These are phyloP conservation scores for Wickerhamia fluorescens DNA, from an alignment of 805 yeast genomes.

Conservation along the genomic window DNA sequence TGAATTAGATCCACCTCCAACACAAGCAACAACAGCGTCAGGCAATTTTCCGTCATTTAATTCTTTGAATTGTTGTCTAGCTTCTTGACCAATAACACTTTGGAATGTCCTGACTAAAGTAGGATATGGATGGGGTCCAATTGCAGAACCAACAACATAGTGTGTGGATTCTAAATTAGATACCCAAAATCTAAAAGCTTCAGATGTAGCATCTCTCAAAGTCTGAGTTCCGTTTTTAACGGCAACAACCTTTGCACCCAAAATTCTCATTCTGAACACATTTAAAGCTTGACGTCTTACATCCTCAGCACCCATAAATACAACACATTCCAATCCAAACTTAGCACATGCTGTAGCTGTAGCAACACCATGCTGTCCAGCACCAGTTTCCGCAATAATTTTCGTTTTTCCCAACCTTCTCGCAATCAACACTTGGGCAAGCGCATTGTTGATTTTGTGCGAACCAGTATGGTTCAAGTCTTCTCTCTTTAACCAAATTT, in stretches of 20 bases:
- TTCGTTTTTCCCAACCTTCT: conserved; percentile 70
- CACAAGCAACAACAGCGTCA: conserved; percentile 94
- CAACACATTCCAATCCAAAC: conserved; percentile 88
- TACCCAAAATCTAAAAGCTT: conserved; percentile 95
- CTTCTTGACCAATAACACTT: conserved; percentile 91
- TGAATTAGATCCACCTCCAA: conserved; percentile 98
- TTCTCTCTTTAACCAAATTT: conserved; percentile 97
- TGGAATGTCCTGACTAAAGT: conserved; percentile 97
- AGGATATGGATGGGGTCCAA: conserved; percentile 99
- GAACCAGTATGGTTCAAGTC: conserved; percentile 89
- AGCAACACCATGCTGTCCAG: conserved; percentile 92
- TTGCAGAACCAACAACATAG: conserved; percentile 95
- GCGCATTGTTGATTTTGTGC: conserved; percentile 78
- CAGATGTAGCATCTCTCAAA: conserved; percentile 95
- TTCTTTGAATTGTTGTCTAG: conserved; percentile 81
- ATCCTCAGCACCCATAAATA: conserved; percentile 99
- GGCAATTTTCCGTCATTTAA: conserved; percentile 80
- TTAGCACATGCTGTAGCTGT: conserved; percentile 91
- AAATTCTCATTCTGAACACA: conserved; percentile 92
- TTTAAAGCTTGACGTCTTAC: conserved; percentile 97
- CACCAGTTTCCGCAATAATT: conserved; percentile 86
- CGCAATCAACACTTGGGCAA: conserved; percentile 76
- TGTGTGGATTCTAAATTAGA: conserved; percentile 80
- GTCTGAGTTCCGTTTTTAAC: conserved; percentile 95
- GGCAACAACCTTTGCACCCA: conserved; percentile 93